Conservation (phyloP, 1,284 basidiomycete genomes). For the Omphalotus olearius region DNA sequence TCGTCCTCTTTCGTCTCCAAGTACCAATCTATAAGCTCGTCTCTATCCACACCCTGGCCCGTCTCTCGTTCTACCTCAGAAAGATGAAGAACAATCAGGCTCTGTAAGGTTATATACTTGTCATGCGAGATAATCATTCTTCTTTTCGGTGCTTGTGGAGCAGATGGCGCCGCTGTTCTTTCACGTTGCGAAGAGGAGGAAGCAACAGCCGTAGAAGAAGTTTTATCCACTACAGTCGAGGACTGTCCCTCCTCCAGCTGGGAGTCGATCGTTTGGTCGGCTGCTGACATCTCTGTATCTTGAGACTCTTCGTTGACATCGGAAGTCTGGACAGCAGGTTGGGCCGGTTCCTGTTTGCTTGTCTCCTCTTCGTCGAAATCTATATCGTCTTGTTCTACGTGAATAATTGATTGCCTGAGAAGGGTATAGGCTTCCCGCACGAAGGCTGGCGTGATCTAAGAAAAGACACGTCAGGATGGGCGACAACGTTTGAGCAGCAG, state of each 20-base stretch:
- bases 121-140: slow-evolving; percentile 94
- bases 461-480: not conserved
- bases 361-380: slow-evolving; percentile 94
- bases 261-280: slow-evolving; percentile 50
- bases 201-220: slow-evolving; percentile 2
- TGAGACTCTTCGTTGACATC: slow-evolving; percentile 43
- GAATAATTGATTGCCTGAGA: slow-evolving; percentile 95
- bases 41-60: slow-evolving; percentile 77
- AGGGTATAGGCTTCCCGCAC: slow-evolving; percentile 95
- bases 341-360: slow-evolving; percentile 39
- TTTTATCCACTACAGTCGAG: slow-evolving; percentile 16
- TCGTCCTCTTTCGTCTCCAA: slow-evolving; percentile 86
- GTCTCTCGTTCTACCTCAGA: slow-evolving; percentile 75
- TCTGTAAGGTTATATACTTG: slow-evolving; percentile 89
- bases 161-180: slow-evolving; percentile 24
- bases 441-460: slow-evolving; percentile 84
- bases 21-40: slow-evolving; percentile 96
- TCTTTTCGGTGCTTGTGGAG: slow-evolving; percentile 49
- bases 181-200: slow-evolving; percentile 10
- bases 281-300: slow-evolving; percentile 63
- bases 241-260: slow-evolving; percentile 54
- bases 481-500: not conserved
- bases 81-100: slow-evolving; percentile 83
- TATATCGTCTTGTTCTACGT: slow-evolving; percentile 98
- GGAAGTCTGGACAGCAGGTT: slow-evolving; percentile 25